These are phyloP conservation scores for Gossypium gossypioides DNA, from an alignment of 441 rosid species.

Conservation along the genomic window DNA sequence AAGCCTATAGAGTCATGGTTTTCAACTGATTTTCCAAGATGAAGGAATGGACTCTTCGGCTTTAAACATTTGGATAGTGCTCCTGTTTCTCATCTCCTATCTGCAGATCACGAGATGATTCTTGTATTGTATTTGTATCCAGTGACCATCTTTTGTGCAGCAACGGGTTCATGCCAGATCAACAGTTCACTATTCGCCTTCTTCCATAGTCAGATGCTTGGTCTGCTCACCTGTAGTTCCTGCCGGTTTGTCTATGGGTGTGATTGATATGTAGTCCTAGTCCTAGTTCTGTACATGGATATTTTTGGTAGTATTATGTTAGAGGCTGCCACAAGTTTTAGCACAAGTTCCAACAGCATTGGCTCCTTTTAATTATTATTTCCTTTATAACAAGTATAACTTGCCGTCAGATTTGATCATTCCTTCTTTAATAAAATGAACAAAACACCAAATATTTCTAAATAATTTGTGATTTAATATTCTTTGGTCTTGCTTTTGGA, in stretches of 20 bases:
- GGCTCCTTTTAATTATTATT: background rate
- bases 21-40: background rate
- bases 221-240: background rate
- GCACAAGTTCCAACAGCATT: background rate
- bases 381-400: background rate
- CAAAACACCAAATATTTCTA: background rate
- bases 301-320: background rate
- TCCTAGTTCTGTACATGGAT: background rate
- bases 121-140: background rate
- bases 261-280: background rate
- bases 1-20: background rate
- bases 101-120: background rate
- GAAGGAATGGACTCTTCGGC: background rate
- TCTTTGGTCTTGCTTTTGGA: background rate
- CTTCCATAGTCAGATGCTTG: background rate
- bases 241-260: background rate
- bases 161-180: background rate
- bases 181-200: background rate
- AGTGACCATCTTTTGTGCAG: background rate
- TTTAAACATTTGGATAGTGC: background rate
- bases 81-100: background rate
- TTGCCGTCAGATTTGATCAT: background rate
- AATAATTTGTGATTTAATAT: background rate
- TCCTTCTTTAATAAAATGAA: background rate
- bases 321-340: background rate